Conservation (phyloP, 495 filamentous ascomycete genomes). For the Hypoxylon lienhwacheense region DNA sequence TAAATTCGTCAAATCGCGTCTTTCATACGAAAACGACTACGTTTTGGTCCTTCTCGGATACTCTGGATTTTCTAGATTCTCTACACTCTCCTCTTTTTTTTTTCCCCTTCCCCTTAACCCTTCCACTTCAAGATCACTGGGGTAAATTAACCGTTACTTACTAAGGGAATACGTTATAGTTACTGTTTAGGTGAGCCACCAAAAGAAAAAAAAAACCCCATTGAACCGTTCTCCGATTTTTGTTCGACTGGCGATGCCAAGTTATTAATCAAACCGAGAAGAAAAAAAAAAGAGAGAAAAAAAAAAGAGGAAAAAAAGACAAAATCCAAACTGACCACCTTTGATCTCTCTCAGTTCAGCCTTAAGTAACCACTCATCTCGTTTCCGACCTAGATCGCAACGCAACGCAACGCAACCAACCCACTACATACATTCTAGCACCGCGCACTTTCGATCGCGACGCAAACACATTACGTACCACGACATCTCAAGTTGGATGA, state of each 20-base stretch:
- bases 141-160: too few relatives aligned
- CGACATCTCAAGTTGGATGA: slow-evolving; percentile 46
- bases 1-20: slow-evolving; percentile 13
- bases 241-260: slow-evolving; percentile 19
- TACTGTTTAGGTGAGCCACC: too few relatives aligned
- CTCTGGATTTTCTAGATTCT: too few relatives aligned
- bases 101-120: neutral
- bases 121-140: too few relatives aligned
- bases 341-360: slow-evolving; percentile 19
- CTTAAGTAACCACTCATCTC: slow-evolving; percentile 14
- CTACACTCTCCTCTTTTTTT: slow-evolving; percentile 1
- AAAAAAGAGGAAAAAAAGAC: too few relatives aligned
- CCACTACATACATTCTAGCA: too few relatives aligned
- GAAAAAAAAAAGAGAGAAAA: too few relatives aligned
- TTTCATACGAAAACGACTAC: slow-evolving; percentile 16
- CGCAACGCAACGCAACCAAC: slow-evolving; percentile 9
- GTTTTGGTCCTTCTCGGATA: neutral
- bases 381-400: slow-evolving; percentile 13
- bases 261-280: too few relatives aligned
- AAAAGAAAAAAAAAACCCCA: too few relatives aligned
- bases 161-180: too few relatives aligned
- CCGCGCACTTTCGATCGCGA: slow-evolving; percentile 37
- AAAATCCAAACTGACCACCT: slow-evolving; percentile 31
- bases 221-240: slow-evolving; percentile 15
- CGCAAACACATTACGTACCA: slow-evolving; percentile 26